Evolutionary conservation across 2,329 filamentous ascomycete genomes (phyloP).

Genomic region (Fusarium odoratissimum): DNA sequence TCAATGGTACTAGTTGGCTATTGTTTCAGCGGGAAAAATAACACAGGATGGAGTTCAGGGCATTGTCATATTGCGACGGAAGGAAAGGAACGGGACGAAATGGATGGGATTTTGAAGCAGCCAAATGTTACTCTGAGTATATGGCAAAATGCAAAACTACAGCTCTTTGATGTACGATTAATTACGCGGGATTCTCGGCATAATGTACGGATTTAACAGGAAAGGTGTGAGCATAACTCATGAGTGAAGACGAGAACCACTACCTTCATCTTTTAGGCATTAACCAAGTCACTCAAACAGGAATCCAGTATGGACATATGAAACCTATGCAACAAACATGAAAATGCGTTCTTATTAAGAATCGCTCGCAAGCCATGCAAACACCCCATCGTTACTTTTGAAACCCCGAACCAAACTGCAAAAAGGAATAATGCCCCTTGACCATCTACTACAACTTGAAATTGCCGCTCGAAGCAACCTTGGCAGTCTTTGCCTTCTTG

Average conservation of each 20-base stretch:
- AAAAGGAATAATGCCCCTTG: slow-evolving; percentile 1
- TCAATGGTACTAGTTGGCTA: background rate
- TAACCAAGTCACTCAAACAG: background rate
- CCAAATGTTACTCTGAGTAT: slow-evolving; percentile 1
- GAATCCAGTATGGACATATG: slow-evolving; percentile 1
- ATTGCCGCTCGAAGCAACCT: slow-evolving; percentile 64
- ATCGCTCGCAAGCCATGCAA: slow-evolving; percentile 39
- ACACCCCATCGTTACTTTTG: slow-evolving; percentile 29
- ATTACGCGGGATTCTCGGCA: background rate
- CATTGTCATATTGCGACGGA: slow-evolving; percentile 13
- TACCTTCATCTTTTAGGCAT: background rate
- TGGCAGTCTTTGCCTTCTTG: slow-evolving; percentile 72
- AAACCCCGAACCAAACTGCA: slow-evolving; percentile 12
- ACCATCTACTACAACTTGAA: slow-evolving; percentile 70
- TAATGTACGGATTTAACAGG: background rate
- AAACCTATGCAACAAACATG: slow-evolving; percentile 27
- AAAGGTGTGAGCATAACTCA: background rate
- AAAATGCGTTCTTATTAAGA: slow-evolving; percentile 38
- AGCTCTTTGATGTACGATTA: slow-evolving; percentile 22
- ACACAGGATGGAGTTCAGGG: slow-evolving; percentile 29
- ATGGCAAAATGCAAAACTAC: slow-evolving; percentile 12
- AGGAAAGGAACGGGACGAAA: slow-evolving; percentile 1
- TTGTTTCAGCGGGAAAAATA: background rate
- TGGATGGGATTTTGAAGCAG: slow-evolving; percentile 6
- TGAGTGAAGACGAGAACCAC: background rate